These are phyloP conservation scores for Calonectria naviculata DNA, from an alignment of 2,329 filamentous ascomycete genomes.

Conservation along the genomic window DNA sequence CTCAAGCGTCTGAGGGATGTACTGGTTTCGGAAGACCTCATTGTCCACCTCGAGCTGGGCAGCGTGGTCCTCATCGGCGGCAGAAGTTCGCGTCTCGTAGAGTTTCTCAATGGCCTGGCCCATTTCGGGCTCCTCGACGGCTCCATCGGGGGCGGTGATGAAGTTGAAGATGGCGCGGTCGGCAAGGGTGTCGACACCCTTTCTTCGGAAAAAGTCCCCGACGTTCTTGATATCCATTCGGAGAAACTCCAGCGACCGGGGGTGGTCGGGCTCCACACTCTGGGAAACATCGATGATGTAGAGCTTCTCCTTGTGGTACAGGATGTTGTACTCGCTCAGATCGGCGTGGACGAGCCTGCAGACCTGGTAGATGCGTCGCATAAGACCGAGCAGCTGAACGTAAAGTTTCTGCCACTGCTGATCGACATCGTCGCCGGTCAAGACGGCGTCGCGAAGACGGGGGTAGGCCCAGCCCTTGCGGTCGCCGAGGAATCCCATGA, in stretches of 20 bases:
- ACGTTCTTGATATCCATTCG: constrained; percentile 99
- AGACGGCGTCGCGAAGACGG: constrained; percentile 85
- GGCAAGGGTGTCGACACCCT: constrained; percentile 83
- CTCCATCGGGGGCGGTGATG: constrained; percentile 73
- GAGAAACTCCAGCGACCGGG: constrained; percentile 89
- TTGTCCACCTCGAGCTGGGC: constrained; percentile 81
- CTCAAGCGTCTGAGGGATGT: constrained; percentile 94
- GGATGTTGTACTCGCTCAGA: constrained; percentile 96
- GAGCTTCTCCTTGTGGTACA: constrained; percentile 85
- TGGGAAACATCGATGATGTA: constrained; percentile 99
- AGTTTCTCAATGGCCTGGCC: constrained; percentile 72
- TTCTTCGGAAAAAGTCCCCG: constrained; percentile 88
- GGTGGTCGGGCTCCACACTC: constrained; percentile 96
- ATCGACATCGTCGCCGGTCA: constrained; percentile 75
- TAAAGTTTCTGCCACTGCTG: constrained; percentile 84
- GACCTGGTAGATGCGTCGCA: constrained; percentile 93
- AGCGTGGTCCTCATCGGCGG: constrained; percentile 61
- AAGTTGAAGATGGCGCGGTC: constrained; percentile 89
- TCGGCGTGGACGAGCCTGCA: constrained; percentile 95
- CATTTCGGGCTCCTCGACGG: constrained; percentile 71
- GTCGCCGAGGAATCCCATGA: constrained; percentile 94
- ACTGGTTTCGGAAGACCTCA: constrained; percentile 94
- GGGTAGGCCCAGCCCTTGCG: constrained; percentile 89
- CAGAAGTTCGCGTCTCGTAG: constrained; percentile 66
- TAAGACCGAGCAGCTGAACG: constrained; percentile 84